Evolutionary conservation across 2,329 filamentous ascomycete species (phyloP), one percentile per base, ranked within the genome.

Genomic region (Fusarium anguioides): DNA sequence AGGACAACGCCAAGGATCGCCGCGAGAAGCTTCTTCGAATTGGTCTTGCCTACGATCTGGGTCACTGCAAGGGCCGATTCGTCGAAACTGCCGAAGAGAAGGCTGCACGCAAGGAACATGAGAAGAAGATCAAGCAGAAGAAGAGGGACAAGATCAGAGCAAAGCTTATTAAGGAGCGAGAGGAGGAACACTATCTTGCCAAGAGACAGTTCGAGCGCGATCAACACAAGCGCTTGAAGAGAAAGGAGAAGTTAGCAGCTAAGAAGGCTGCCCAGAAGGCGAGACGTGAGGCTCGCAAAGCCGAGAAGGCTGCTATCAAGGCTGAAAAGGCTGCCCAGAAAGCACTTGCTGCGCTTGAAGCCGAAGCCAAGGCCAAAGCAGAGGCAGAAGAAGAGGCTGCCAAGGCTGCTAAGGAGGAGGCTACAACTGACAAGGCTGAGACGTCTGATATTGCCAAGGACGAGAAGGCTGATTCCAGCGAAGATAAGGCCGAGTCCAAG

Each of bases 221-320:
- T 3, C 60, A 74, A 31, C 72, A 66, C 17, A 68, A 46, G 23
- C 51, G 56, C 6, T 46, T 66, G 70, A 90, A 88, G 73, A 93
- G 92, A 76, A 94, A 92, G 80, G 95, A 93, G 78, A 93, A 91
- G 80, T 92, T 91, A 82, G 94, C 92, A 84, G 85, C 86, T 27
- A 91, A 89, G 77, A 92, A 92, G 81, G 86, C 89, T 8, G 69
- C 81, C 60, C 77, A 79, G 44, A 76, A 74, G 60, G 64, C 60
- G 3, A 66, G 45, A 27, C 52, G 59, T 24, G 60, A 47, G 4
- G 62, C 65, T 4, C 54, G 46, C 0, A 61, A 60, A 21, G 67
- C 67, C n/a, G 68, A 64, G 35, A 74, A 63, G 39, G 65, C 54
- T 7, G 68, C 60, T 12, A 24, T 54, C 8, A 72, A 42, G 11